Conservation (phyloP, 129 eudicot species). For the Escallonia rubra region DNA sequence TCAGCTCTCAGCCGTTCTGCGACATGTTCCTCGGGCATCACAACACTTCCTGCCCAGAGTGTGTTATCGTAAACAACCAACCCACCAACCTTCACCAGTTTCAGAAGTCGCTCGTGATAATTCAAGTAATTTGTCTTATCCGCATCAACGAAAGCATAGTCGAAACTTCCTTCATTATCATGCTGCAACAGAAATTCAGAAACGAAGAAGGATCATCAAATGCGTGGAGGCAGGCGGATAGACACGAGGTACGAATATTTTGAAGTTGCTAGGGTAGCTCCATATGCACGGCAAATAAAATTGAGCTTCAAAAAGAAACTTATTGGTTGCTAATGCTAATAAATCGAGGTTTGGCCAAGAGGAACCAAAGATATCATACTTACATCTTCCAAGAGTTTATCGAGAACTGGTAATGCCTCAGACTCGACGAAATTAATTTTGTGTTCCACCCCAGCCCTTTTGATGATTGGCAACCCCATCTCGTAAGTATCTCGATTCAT, state of each 20-base stretch:
- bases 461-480: constrained; percentile 17
- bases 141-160: constrained; percentile 65
- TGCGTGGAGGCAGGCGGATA: neutral
- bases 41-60: constrained; percentile 49
- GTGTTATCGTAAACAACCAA: constrained; percentile 60
- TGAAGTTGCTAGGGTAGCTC: no score
- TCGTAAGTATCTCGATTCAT: neutral
- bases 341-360: neutral
- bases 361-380: neutral
- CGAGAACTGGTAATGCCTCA: constrained; percentile 9
- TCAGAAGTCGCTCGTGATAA: constrained; percentile 50
- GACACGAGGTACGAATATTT: neutral
- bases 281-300: no score
- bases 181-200: constrained; percentile 20
- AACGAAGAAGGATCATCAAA: neutral
- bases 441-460: constrained; percentile 13
- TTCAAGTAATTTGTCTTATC: constrained; percentile 49
- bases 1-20: neutral
- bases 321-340: neutral
- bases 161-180: constrained; percentile 43
- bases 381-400: constrained; percentile 13
- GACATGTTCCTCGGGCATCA: constrained; percentile 29
- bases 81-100: constrained; percentile 53
- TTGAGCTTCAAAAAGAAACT: neutral
- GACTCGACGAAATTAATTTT: constrained; percentile 12